These are phyloP conservation scores for Monilinia aucupariae DNA, from an alignment of 2,329 filamentous ascomycete species.

Conservation along the genomic window DNA sequence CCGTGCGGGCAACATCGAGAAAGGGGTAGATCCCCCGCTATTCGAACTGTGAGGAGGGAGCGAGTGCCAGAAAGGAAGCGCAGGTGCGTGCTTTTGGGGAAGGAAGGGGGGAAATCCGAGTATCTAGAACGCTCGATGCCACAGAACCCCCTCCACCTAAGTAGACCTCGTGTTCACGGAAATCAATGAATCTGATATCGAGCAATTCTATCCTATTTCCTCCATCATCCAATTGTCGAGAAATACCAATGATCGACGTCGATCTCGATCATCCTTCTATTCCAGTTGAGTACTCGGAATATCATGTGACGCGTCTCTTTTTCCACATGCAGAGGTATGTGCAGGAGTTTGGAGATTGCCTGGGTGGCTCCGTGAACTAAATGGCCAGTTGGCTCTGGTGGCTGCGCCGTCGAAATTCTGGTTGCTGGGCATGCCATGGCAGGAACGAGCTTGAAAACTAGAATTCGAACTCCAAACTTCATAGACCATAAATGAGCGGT, in stretches of 20 bases:
- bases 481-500: background rate
- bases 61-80: background rate
- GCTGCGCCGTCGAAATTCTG: background rate
- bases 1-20: background rate
- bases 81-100: background rate
- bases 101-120: background rate
- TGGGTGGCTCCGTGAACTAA: background rate
- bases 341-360: background rate
- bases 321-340: background rate
- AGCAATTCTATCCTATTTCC: background rate
- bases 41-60: no score
- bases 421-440: background rate
- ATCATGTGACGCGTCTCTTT: background rate
- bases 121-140: background rate
- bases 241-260: background rate
- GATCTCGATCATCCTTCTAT: background rate
- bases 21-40: constrained; percentile 4
- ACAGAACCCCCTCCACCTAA: background rate
- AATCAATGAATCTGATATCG: background rate
- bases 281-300: background rate
- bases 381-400: background rate
- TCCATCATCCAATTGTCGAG: background rate
- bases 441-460: background rate
- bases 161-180: background rate
- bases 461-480: background rate